Evolutionary conservation across 208 protist genomes (phyloP), one percentile per base, ranked within the genome.

Genomic region (Herpetomonas tarakana): DNA sequence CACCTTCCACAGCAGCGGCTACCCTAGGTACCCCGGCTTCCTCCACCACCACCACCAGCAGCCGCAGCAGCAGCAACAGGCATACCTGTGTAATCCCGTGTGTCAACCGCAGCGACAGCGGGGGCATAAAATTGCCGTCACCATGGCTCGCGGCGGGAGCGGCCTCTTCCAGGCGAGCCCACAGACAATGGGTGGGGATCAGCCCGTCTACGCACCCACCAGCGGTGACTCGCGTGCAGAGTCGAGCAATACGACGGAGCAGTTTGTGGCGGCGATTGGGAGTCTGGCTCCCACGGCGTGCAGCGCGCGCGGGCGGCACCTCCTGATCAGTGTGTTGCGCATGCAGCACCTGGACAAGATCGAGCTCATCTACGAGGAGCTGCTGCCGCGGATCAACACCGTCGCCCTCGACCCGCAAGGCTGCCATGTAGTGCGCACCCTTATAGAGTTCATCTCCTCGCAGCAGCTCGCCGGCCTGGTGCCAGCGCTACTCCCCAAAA

Each of bases 341-440:
- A 54, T 86, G 30, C 78, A 85, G 45, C 71, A 90, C 50, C 26
- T 58, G 25, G 86, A 90, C 30, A 82, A 81, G 56, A 68, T 74
- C 7, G 59, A 74, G 38, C 46, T 76, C 35, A 83, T 88, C 62
- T 76, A 78, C 64, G 52, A 80, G 11, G 81, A 93, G 62, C 49
- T 93, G 24, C 60, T 76, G 24, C 76, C 83, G 14, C 64, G 81
- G 51, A 50, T 90, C n/a, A 80, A 79, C 69, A 67, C 51, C 27
- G 63, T 93, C 7, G 67, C 74, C 1, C 66, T 91, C 22, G 88
- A 91, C 53, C 61, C 58, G 29, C 65, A 94, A 27, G 88, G 83
- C 38, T 89, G 79, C 60, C 76, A 90, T 44, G 88, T 94, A 16
- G 70, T 86, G 60, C 81, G 84, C 21, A 62, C 73, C 27, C 71